Conservation (phyloP, 805 yeast genomes). For the Wickerhamiella lipophila region DNA sequence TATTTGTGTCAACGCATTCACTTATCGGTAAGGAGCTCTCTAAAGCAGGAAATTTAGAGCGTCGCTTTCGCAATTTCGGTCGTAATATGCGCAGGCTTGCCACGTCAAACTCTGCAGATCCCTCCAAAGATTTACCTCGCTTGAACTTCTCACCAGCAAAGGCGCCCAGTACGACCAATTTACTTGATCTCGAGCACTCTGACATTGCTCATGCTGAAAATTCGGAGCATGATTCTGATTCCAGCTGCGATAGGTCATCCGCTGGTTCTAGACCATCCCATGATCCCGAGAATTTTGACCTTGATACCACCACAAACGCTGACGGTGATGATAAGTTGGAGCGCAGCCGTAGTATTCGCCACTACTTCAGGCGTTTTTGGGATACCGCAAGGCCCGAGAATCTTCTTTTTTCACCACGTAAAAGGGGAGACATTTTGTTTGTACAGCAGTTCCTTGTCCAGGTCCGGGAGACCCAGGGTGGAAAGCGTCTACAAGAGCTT, state of each 20-base stretch:
- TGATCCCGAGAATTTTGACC: background rate
- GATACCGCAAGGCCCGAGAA: background rate
- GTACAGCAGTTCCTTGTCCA: conserved; percentile 58
- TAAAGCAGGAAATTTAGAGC: background rate
- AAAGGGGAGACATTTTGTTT: conserved; percentile 49
- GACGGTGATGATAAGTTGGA: background rate
- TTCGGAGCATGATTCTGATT: background rate
- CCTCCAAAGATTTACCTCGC: background rate
- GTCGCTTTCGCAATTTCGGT: background rate
- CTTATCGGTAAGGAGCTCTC: background rate
- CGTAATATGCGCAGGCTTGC: background rate
- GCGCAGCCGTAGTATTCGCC: background rate
- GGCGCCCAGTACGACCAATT: background rate
- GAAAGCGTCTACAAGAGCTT: conserved; percentile 32
- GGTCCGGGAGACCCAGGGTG: conserved; percentile 30
- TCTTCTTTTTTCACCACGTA: conserved; percentile 12
- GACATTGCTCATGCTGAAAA: background rate
- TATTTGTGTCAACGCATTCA: background rate
- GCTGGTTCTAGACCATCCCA: background rate
- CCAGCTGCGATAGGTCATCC: background rate
- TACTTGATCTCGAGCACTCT: background rate
- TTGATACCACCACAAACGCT: background rate
- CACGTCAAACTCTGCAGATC: background rate
- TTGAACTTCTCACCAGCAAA: background rate
- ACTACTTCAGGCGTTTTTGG: background rate